Conservation (phyloP, 139 green algal genomes). For the Pleodorina starrii region DNA sequence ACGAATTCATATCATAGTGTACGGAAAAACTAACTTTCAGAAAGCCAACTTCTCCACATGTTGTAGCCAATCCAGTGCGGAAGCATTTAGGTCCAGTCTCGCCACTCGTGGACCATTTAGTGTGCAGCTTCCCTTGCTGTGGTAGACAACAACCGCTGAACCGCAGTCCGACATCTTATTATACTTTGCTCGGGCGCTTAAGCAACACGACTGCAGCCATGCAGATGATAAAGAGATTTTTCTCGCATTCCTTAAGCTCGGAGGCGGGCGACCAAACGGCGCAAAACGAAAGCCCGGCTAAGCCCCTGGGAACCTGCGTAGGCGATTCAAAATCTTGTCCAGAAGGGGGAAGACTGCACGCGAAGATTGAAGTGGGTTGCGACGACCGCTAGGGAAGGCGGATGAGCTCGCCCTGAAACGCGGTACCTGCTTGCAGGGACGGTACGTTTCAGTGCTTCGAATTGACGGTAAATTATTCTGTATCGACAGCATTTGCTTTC, state of each 20-base stretch:
- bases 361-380: conserved; percentile 44
- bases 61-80: no score
- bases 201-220: no score
- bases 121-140: no score
- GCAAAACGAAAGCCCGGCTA: neutral
- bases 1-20: no score
- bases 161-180: no score
- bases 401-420: neutral
- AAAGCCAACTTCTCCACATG: no score
- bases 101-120: no score
- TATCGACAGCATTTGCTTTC: conserved; percentile 77
- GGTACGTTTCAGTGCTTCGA: conserved; percentile 67
- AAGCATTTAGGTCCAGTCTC: no score
- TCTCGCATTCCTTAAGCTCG: neutral
- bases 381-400: no score
- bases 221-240: conserved; percentile 1
- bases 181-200: no score
- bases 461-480: conserved; percentile 54
- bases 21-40: no score
- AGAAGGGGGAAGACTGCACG: conserved; percentile 54
- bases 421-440: conserved; percentile 48
- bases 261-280: neutral
- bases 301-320: neutral
- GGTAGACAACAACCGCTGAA: no score
- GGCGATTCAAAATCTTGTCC: conserved; percentile 21